Evolutionary conservation across 2,329 filamentous ascomycete genomes (phyloP).

Genomic region (Phoma sp.): DNA sequence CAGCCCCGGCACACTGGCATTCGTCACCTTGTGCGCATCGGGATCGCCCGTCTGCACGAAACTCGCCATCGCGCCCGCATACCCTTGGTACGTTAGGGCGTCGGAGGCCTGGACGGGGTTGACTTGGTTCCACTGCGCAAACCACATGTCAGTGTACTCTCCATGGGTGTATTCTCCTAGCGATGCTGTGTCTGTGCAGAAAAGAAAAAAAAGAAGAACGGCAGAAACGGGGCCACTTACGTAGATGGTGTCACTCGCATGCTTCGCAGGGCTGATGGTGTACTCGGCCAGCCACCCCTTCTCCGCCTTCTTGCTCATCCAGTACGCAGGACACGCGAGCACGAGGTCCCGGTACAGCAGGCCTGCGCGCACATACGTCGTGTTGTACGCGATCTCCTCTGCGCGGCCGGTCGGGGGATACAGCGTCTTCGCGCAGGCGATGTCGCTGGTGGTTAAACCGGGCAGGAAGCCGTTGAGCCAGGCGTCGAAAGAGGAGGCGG

Average conservation of each 20-base stretch:
- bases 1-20: slow-evolving; percentile 51
- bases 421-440: slow-evolving; percentile 49
- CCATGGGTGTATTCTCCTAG: too few species aligned
- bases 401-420: slow-evolving; percentile 58
- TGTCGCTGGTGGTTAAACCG: slow-evolving; percentile 48
- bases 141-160: too few species aligned
- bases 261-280: slow-evolving; percentile 63
- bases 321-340: slow-evolving; percentile 65
- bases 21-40: slow-evolving; percentile 62
- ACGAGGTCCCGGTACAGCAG: slow-evolving; percentile 65
- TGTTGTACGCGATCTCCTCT: slow-evolving; percentile 59
- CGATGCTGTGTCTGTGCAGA: too few species aligned
- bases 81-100: slow-evolving; percentile 62
- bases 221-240: slow-evolving; percentile 36
- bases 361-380: slow-evolving; percentile 59
- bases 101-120: slow-evolving; percentile 60
- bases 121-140: slow-evolving; percentile 58
- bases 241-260: slow-evolving; percentile 64
- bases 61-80: slow-evolving; percentile 63
- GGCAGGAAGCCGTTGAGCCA: slow-evolving; percentile 65
- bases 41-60: slow-evolving; percentile 67
- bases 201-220: too few species aligned
- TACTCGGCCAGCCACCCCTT: slow-evolving; percentile 65
- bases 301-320: slow-evolving; percentile 57
- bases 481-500: slow-evolving; percentile 54